A percentile compares a stretch with the other conserved stretches of the same genome.
Conservation (phyloP, 2,329 filamentous ascomycete genomes). For the Microdochium nivale region DNA sequence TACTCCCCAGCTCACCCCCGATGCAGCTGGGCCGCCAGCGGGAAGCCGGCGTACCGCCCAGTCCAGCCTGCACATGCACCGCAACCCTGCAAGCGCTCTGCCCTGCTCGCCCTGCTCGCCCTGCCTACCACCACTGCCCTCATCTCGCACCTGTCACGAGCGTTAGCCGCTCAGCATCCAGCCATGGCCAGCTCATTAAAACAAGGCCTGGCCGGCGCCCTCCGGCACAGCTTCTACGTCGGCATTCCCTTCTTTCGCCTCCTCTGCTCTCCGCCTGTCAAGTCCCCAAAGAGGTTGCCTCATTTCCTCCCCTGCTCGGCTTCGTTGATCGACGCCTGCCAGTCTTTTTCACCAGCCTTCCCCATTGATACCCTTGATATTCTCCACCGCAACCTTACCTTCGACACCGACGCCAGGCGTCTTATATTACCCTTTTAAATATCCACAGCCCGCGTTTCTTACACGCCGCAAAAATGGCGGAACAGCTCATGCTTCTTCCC, state of each 20-base stretch:
- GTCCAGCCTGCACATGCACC: background rate
- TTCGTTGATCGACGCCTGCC: conserved; percentile 38
- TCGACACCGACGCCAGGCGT: conserved; percentile 20
- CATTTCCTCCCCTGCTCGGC: conserved; percentile 20
- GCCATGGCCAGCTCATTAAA: conserved; percentile 17
- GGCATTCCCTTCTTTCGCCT: conserved; percentile 11
- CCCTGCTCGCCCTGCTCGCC: too few relatives aligned
- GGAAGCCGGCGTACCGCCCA: background rate
- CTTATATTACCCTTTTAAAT: conserved; percentile 10
- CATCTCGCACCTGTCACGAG: conserved; percentile 1
- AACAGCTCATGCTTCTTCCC: conserved; percentile 27
- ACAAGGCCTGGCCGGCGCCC: conserved; percentile 6
- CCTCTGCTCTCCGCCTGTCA: conserved; percentile 8
- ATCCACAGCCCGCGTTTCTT: background rate
- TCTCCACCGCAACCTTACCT: conserved; percentile 12
- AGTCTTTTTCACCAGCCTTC: conserved; percentile 26
- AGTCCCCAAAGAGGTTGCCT: conserved; percentile 23
- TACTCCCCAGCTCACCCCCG: background rate
- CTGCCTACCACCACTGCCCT: too few relatives aligned
- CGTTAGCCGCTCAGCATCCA: conserved; percentile 17
- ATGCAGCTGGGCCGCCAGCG: background rate
- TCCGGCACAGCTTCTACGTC: background rate
- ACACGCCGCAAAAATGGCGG: conserved; percentile 34
- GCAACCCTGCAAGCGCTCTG: background rate
- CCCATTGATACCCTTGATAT: conserved; percentile 11